Evolutionary conservation across 108 stramenopile genomes (phyloP), one percentile per base, ranked within the genome.

Genomic region (Heterococcus sp.): DNA sequence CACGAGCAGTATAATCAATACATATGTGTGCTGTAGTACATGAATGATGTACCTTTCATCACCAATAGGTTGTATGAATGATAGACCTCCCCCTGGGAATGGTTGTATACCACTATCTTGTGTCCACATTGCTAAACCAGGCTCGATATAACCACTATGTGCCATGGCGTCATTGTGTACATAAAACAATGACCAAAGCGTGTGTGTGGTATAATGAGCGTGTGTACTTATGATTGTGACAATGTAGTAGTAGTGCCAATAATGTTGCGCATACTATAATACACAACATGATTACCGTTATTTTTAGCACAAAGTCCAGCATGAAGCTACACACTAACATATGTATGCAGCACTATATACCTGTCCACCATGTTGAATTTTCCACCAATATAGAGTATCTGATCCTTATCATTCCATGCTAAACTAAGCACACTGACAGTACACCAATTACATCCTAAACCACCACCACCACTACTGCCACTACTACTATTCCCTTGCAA

Each of bases 381-480:
- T 70, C 82, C 76, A 27, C 82, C 82, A 34, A 83, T 78, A 78
- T 76, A 83, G 32, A 83, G 27, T 1, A 75, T 70, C 32, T 65
- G 27, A 29, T 74, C 72, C 67, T 35, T 88, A 27, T 93, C 91
- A 88, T 95, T 94, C 94, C 94, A 95, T 32, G 94, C 93, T 70
- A 95, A 79, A 3, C 92, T 92, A 84, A 94, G 83, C 14, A 94
- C 94, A 2, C 92, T 93, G 4, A 93, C 93, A 5, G 92, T 92
- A 73, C 93, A 93, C 93, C 93, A 94, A 2, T 92, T 92, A 71
- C 94, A 95, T 4, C 92, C 93, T 36, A 95, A 92, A 76, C 94
- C 93, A 14, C 94, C 95, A 2, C 76, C 76, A 69, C 69, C 68
- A 93, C 31, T 39, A 94, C n/a, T n/a, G n/a, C n/a, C n/a, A n/a